Evolutionary conservation across 345 rosid genomes (phyloP).

Genomic region (Erysimum cheiranthoides): DNA sequence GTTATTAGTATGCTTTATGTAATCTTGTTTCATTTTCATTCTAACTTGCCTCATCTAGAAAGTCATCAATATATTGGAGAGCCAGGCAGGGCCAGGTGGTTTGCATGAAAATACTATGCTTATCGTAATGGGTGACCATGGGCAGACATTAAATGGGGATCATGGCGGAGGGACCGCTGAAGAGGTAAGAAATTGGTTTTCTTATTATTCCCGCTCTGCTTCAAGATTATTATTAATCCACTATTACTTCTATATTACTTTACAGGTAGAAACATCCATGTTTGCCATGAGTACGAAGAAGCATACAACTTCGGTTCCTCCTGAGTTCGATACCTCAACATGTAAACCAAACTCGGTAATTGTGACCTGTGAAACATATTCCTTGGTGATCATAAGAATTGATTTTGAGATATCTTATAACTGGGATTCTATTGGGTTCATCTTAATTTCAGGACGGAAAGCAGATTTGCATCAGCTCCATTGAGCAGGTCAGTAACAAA

Average conservation of each 20-base stretch:
- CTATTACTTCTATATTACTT: conserved; percentile 35
- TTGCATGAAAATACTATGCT: conserved; percentile 84
- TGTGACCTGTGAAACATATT: conserved; percentile 6
- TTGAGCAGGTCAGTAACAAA: conserved; percentile 72
- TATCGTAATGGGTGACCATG: conserved; percentile 97
- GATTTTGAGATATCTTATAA: conserved; percentile 4
- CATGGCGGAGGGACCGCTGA: conserved; percentile 98
- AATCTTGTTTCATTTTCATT: conserved; percentile 19
- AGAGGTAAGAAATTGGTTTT: conserved; percentile 60
- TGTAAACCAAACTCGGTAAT: conserved; percentile 66
- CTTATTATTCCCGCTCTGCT: conserved; percentile 30
- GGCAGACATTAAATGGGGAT: conserved; percentile 96
- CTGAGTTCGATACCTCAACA: conserved; percentile 69
- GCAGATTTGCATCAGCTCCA: conserved; percentile 64
- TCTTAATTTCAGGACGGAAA: conserved; percentile 58
- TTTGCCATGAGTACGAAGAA: conserved; percentile 87
- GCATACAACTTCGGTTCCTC: conserved; percentile 60
- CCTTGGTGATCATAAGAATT: conserved; percentile 2
- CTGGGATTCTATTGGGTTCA: conserved; percentile 22
- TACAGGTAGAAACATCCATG: conserved; percentile 90
- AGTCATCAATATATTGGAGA: conserved; percentile 62
- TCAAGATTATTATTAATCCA: conserved; percentile 27
- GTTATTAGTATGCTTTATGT: conserved; percentile 14
- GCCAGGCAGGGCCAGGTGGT: conserved; percentile 78
- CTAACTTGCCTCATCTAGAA: conserved; percentile 51